These are phyloP conservation scores for Climacium dendroides DNA, from an alignment of 225 moss, liverwort and hornwort genomes.

Conservation along the genomic window DNA sequence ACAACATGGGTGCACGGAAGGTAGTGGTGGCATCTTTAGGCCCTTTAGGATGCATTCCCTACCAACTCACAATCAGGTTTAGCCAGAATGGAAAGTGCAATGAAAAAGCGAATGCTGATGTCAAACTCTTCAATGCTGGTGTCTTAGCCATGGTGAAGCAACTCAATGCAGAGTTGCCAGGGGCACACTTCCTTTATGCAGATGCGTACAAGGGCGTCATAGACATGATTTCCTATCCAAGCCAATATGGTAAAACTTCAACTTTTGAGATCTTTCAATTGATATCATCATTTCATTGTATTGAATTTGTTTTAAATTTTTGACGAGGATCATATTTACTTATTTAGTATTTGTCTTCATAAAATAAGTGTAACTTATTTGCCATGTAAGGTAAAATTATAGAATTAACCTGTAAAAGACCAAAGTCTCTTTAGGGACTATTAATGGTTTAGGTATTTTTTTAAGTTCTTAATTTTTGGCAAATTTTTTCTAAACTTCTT, in stretches of 20 bases:
- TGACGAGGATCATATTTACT: too few species aligned
- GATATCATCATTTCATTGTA: not conserved
- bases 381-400: not conserved
- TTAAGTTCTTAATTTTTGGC: not conserved
- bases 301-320: too few species aligned
- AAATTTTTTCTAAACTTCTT: not conserved
- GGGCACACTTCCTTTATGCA: not conserved
- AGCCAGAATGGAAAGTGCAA: constrained; percentile 34
- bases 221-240: constrained; percentile 13
- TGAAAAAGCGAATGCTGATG: constrained; percentile 22
- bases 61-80: constrained; percentile 11
- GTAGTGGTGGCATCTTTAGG: constrained; percentile 20
- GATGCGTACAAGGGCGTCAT: constrained; percentile 33
- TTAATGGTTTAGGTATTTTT: not conserved
- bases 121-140: constrained; percentile 12
- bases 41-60: constrained; percentile 59
- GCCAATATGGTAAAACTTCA: constrained; percentile 8
- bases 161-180: constrained; percentile 19
- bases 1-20: constrained; percentile 36
- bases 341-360: not conserved
- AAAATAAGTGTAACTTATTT: not conserved
- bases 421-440: fast-evolving
- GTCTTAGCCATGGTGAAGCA: constrained; percentile 1
- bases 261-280: not conserved
- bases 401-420: fast-evolving